A percentile compares a stretch with the other conserved stretches of the same genome.
phyloP scores from a whole-genome alignment of 257 asterid genomes.

The Solanum bulbocastanum region DNA sequence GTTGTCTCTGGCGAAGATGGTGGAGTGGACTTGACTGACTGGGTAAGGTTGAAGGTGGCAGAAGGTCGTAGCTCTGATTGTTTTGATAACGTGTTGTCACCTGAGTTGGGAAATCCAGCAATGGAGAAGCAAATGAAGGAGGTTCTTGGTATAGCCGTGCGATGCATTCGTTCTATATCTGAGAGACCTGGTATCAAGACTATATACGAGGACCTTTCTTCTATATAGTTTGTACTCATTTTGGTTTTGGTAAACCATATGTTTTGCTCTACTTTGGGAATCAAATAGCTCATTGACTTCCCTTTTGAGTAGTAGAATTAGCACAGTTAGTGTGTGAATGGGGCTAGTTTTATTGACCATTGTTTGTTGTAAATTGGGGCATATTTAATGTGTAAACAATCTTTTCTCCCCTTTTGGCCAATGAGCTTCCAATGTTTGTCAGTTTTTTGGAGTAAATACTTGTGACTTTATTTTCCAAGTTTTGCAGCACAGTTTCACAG shows the following conservation, averaged over 20 bases:
- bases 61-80: constrained; percentile 78
- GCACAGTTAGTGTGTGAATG: constrained; percentile 20
- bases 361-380: constrained; percentile 33
- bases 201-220: constrained; percentile 84
- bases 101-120: constrained; percentile 53
- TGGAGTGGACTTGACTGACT: constrained; percentile 80
- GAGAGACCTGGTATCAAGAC: constrained; percentile 98
- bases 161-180: constrained; percentile 72
- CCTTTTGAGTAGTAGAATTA: constrained; percentile 43
- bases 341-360: constrained; percentile 18
- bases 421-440: background rate
- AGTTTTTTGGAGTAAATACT: background rate
- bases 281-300: constrained; percentile 81
- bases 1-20: constrained; percentile 93
- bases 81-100: constrained; percentile 46
- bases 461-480: background rate
- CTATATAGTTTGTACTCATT: constrained; percentile 38
- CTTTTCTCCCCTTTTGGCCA: background rate
- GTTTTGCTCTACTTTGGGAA: constrained; percentile 33
- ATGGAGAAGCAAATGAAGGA: constrained; percentile 83
- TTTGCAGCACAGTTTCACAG: background rate
- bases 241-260: background rate
- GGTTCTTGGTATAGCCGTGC: constrained; percentile 78
- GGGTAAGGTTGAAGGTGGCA: constrained; percentile 88
- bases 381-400: background rate